Evolutionary conservation across 2,329 filamentous ascomycete genomes (phyloP), one percentile per base, ranked within the genome.

Genomic region (Pseudonectria buxi): DNA sequence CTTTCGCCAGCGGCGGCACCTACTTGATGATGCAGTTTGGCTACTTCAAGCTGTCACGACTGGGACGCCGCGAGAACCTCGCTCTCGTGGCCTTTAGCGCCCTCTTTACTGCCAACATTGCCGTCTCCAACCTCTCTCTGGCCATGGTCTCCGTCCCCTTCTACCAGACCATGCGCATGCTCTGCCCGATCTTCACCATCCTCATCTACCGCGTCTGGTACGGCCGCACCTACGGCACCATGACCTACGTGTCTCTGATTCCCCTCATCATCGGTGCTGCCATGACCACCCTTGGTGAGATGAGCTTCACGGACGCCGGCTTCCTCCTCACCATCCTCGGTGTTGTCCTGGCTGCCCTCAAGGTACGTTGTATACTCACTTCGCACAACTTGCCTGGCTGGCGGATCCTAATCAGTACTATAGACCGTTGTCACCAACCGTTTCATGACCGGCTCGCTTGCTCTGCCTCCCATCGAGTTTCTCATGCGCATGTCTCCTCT

Each of bases 71-170:
- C 22, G 74, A 79, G 51, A 69, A 76, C 53, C 54, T 74, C 28
- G 64, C 68, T n/a, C 64, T 78, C 27, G 57, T 76, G 24, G 65
- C 70, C 30, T 80, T 80, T 54, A 79, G 76, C 25, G 63, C 71
- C 27, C 65, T 80, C 7, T 80, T 78, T 57, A 79, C 76, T 12
- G 64, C 75, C 53, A 80, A 80, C 56, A 78, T 80, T 46, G 76
- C 76, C 39, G 70, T 78, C 30, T 77, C 73, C n/a, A 79, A 79
- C 56, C 64, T 78, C 15, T 78, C 75, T n/a, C 64, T 79, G 26
- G 64, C 62, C 41, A 68, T 76, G 67, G 75, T 77, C 26, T 79
- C 76, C 1, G 72, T 81, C n/a, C 72, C 77, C 3, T 81, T 81
- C 57, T 78, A 80, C 56, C 76, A 81, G 55, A 75, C 78, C 39